Conservation (phyloP, 345 rosid species). For the Salix caprea region DNA sequence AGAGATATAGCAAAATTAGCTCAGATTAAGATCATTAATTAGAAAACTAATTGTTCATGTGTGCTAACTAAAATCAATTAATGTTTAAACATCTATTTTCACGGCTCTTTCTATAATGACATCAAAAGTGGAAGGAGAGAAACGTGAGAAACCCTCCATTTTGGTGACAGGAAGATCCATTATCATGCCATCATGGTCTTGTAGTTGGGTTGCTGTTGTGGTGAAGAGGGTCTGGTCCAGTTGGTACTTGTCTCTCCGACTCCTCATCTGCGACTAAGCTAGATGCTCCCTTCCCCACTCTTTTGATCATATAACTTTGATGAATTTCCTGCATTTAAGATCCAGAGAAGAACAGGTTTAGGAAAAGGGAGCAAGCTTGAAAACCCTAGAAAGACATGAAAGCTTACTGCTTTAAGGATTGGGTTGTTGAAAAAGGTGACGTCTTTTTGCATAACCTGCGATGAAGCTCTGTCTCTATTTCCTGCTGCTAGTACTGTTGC, state of each 20-base stretch:
- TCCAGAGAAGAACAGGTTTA: neutral
- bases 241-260: conserved; percentile 50
- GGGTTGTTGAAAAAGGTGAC: neutral
- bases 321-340: conserved; percentile 16
- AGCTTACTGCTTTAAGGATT: neutral
- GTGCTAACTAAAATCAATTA: neutral
- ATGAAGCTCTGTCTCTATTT: neutral
- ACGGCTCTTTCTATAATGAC: too few relatives aligned
- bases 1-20: too few relatives aligned
- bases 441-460: conserved; percentile 3
- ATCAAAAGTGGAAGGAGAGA: neutral
- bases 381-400: neutral
- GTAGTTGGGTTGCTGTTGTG: conserved; percentile 39
- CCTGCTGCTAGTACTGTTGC: conserved; percentile 1
- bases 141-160: neutral
- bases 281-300: conserved; percentile 4
- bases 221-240: conserved; percentile 68
- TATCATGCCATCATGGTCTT: conserved; percentile 15
- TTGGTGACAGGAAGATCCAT: neutral
- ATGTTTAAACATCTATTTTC: too few relatives aligned
- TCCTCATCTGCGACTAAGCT: conserved; percentile 8
- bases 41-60: too few relatives aligned
- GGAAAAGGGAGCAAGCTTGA: neutral
- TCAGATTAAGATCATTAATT: too few relatives aligned
- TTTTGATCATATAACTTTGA: neutral